These are phyloP conservation scores for Verbena officinalis DNA, from an alignment of 257 asterid genomes.

Conservation along the genomic window DNA sequence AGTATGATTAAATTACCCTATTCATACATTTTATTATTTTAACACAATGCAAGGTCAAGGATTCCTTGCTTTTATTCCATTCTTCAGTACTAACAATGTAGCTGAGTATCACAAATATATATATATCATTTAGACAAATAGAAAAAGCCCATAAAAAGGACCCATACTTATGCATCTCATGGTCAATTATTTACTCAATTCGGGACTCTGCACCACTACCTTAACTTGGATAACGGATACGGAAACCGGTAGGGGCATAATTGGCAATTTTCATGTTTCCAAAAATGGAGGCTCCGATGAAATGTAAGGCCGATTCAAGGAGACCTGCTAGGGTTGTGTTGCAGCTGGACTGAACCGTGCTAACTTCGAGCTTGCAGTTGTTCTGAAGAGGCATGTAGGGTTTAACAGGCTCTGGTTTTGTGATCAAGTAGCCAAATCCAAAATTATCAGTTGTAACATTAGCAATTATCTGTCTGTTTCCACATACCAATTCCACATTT, in stretches of 20 bases:
- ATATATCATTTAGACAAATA: too few relatives aligned
- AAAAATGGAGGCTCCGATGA: conserved; percentile 1
- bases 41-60: not conserved
- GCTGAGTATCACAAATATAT: not conserved
- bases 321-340: conserved; percentile 10
- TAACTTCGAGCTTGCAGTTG: conserved; percentile 6
- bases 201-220: not conserved
- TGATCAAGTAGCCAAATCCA: conserved; percentile 16
- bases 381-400: conserved; percentile 19
- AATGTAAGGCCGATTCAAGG: conserved; percentile 9
- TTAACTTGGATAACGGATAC: not conserved
- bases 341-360: conserved; percentile 16
- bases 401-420: not conserved
- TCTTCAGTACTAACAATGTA: not conserved
- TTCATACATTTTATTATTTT: too few relatives aligned
- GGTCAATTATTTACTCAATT: too few relatives aligned
- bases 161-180: too few relatives aligned
- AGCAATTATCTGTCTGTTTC: conserved; percentile 7
- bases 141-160: too few relatives aligned
- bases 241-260: conserved; percentile 21
- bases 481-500: conserved; percentile 14
- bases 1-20: too few relatives aligned
- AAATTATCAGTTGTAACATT: conserved; percentile 2
- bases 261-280: conserved; percentile 18
- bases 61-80: conserved; percentile 1